phyloP scores from a whole-genome alignment of 1,284 basidiomycete species.

The Spongiforma sp. region DNA sequence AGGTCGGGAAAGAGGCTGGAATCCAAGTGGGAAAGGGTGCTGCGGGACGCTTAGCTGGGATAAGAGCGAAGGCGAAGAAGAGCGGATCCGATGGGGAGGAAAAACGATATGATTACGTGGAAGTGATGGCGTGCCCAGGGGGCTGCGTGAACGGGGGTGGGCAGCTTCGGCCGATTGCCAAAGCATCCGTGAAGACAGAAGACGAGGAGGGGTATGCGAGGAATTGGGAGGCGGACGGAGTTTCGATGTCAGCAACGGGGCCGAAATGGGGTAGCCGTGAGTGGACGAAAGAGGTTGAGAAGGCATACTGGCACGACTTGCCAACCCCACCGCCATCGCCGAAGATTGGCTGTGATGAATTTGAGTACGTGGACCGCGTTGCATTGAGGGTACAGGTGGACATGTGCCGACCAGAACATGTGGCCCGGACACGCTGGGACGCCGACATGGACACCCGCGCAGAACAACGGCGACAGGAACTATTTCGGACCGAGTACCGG shows the following conservation, averaged over 20 bases:
- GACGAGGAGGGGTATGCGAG: slow-evolving; percentile 68
- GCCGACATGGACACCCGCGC: slow-evolving; percentile 46
- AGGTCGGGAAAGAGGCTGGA: slow-evolving; percentile 87
- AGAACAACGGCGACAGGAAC: slow-evolving; percentile 45
- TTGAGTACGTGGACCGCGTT: slow-evolving; percentile 45
- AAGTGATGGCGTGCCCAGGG: slow-evolving; percentile 99
- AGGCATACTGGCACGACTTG: slow-evolving; percentile 71
- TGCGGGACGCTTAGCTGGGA: slow-evolving; percentile 55
- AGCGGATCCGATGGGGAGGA: slow-evolving; percentile 37
- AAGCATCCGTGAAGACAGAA: slow-evolving; percentile 34
- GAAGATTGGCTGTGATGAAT: slow-evolving; percentile 13
- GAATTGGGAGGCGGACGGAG: slow-evolving; percentile 60
- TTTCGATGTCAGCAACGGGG: slow-evolving; percentile 42
- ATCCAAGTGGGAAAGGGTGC: slow-evolving; percentile 73
- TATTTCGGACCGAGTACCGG: slow-evolving; percentile 85
- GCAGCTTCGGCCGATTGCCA: slow-evolving; percentile 71
- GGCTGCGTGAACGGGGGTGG: slow-evolving; percentile 99
- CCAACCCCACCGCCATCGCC: slow-evolving; percentile 59
- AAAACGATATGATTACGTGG: slow-evolving; percentile 90
- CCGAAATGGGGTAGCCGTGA: slow-evolving; percentile 77
- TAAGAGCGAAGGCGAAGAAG: slow-evolving; percentile 41
- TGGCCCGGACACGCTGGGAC: slow-evolving; percentile 33
- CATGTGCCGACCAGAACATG: slow-evolving; percentile 22
- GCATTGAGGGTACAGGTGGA: slow-evolving; percentile 51
- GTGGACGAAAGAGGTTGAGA: slow-evolving; percentile 81